Evolutionary conservation across 2,329 filamentous ascomycete genomes (phyloP).

Genomic region (Neoarthrinium moseri): DNA sequence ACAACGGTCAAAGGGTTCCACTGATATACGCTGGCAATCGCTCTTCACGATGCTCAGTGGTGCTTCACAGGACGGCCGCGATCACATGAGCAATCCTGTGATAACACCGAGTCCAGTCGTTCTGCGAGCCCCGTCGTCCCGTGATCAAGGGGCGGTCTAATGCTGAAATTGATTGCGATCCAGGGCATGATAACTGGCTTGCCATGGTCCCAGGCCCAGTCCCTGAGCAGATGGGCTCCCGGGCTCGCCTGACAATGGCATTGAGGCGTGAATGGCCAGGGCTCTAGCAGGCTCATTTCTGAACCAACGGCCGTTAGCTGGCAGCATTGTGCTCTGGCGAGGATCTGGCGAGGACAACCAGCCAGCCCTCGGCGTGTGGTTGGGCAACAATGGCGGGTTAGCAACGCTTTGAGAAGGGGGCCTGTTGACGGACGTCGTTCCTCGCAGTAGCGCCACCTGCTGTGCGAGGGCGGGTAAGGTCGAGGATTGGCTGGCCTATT

Average conservation of each 20-base stretch:
- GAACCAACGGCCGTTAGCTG: slow-evolving; percentile 15
- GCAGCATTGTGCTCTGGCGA: slow-evolving; percentile 17
- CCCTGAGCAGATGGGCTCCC: slow-evolving; percentile 15
- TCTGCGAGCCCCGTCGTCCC: slow-evolving; percentile 1
- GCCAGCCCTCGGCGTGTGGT: slow-evolving; percentile 24
- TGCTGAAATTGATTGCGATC: slow-evolving; percentile 1
- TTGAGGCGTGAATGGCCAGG: slow-evolving; percentile 13
- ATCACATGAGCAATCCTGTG: neutral
- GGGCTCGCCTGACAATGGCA: slow-evolving; percentile 10
- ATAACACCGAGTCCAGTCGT: slow-evolving; percentile 3
- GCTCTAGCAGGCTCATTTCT: slow-evolving; percentile 11
- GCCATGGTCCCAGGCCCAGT: slow-evolving; percentile 5
- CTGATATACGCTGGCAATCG: neutral
- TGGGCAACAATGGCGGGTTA: slow-evolving; percentile 23
- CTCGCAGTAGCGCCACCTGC: slow-evolving; percentile 33
- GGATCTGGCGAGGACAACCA: slow-evolving; percentile 12
- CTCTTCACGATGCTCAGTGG: neutral
- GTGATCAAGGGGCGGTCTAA: neutral
- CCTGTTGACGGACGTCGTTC: slow-evolving; percentile 28
- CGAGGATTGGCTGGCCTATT: slow-evolving; percentile 33
- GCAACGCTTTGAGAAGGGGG: slow-evolving; percentile 14
- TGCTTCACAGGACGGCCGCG: neutral
- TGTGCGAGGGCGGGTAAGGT: slow-evolving; percentile 26
- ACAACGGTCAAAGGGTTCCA: slow-evolving; percentile 3
- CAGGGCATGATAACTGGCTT: slow-evolving; percentile 4